These are phyloP conservation scores for Pestalotiopsis sp. DNA, from an alignment of 2,329 filamentous ascomycete genomes.

Conservation along the genomic window DNA sequence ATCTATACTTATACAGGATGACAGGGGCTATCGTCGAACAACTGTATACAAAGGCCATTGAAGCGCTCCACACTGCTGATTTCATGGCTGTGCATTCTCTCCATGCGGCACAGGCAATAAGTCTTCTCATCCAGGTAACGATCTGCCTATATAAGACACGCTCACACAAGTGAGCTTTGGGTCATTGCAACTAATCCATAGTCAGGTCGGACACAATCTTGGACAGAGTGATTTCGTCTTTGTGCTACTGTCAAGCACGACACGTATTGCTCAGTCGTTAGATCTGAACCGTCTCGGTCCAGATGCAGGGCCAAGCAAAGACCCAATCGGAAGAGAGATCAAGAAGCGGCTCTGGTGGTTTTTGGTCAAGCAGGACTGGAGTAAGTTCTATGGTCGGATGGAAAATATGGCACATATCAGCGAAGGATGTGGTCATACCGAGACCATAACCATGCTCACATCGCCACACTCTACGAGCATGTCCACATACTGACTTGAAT, in stretches of 20 bases:
- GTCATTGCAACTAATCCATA: neutral
- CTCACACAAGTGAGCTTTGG: neutral
- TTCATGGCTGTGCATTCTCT: constrained; percentile 5
- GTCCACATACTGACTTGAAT: neutral
- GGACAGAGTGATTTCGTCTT: constrained; percentile 3
- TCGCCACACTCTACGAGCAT: neutral
- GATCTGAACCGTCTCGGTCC: neutral
- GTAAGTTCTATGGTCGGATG: neutral
- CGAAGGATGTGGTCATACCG: neutral
- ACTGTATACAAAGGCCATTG: constrained; percentile 1
- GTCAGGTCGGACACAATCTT: constrained; percentile 2
- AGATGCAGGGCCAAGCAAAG: neutral
- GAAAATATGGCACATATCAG: neutral
- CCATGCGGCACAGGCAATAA: constrained; percentile 2
- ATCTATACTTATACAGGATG: neutral
- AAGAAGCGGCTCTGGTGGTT: constrained; percentile 5
- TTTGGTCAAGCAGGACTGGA: constrained; percentile 2
- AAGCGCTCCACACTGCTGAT: constrained; percentile 1
- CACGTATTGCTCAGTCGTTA: constrained; percentile 6
- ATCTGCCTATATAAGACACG: neutral
- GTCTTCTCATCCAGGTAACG: constrained; percentile 4
- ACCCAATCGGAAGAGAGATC: neutral
- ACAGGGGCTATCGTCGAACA: neutral
- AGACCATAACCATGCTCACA: neutral
- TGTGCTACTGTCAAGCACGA: neutral